A percentile compares a stretch with the other conserved stretches of the same genome.
Evolutionary conservation across 2,329 filamentous ascomycete genomes (phyloP).

Genomic region (Paecilomyces formosus): DNA sequence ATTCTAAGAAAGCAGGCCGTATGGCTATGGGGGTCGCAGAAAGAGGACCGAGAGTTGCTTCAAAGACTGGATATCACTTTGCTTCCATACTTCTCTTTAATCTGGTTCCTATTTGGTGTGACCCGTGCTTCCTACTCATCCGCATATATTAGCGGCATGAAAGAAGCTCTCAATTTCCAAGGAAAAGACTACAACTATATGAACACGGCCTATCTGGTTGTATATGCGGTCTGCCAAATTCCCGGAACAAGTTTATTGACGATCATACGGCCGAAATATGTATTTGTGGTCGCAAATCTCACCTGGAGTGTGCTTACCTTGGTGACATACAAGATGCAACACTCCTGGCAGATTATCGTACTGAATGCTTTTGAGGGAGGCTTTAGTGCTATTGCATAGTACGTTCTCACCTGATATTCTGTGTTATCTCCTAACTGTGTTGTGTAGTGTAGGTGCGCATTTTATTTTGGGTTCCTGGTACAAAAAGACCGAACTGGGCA

Average conservation of each 20-base stretch:
- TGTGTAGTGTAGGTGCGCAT: constrained; percentile 33
- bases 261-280: constrained; percentile 31
- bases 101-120: constrained; percentile 44
- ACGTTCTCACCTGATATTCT: constrained; percentile 7
- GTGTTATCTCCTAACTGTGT: not conserved
- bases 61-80: constrained; percentile 36
- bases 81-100: constrained; percentile 38
- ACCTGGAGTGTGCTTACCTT: constrained; percentile 39
- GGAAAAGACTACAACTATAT: constrained; percentile 38
- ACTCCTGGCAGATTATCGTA: constrained; percentile 38
- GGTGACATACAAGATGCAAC: constrained; percentile 35
- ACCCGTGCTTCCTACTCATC: constrained; percentile 38
- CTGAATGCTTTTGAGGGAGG: constrained; percentile 40
- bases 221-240: constrained; percentile 40
- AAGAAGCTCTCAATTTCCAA: constrained; percentile 28
- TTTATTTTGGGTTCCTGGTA: constrained; percentile 42
- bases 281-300: constrained; percentile 37
- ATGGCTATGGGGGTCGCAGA: constrained; percentile 5
- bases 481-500: constrained; percentile 36
- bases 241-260: constrained; percentile 36
- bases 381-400: constrained; percentile 39
- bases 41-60: constrained; percentile 15
- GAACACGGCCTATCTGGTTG: constrained; percentile 29
- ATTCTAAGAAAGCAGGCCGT: not conserved
- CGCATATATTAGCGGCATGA: constrained; percentile 38